These are phyloP conservation scores for Cokeromyces recurvatus DNA, from an alignment of 371 early-diverging fungal species.

Conservation along the genomic window DNA sequence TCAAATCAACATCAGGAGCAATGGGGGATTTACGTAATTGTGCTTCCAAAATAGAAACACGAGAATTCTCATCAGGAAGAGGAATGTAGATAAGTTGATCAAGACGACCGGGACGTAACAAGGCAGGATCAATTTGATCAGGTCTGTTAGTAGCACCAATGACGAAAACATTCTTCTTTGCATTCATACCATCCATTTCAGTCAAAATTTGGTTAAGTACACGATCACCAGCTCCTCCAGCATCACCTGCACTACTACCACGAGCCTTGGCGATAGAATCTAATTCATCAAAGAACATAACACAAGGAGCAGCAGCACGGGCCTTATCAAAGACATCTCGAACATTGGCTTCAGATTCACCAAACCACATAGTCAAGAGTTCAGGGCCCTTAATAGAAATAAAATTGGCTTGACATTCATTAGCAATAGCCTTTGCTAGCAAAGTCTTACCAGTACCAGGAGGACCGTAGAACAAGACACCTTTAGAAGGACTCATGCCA, in stretches of 20 bases:
- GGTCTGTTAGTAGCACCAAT: conserved; percentile 98
- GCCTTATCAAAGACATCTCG: conserved; percentile 99
- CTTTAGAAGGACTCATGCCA: conserved; percentile 99
- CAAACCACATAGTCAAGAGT: conserved; percentile 99
- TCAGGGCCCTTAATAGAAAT: conserved; percentile 99
- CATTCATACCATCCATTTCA: conserved; percentile 99
- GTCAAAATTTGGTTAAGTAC: conserved; percentile 99
- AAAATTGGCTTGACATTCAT: conserved; percentile 99
- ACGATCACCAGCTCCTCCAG: conserved; percentile 97
- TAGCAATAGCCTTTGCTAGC: conserved; percentile 99
- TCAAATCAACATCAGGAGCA: conserved; percentile 80
- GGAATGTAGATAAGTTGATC: conserved; percentile 99
- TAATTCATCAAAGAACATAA: conserved; percentile 99
- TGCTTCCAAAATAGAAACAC: conserved; percentile 87
- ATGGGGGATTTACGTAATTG: conserved; percentile 98
- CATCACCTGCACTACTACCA: conserved; percentile 80
- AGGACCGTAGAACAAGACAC: conserved; percentile 99
- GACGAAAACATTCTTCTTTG: conserved; percentile 97
- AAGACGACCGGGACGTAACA: conserved; percentile 94
- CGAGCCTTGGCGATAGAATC: conserved; percentile 99
- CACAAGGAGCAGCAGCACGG: conserved; percentile 99
- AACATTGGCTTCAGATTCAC: conserved; percentile 99
- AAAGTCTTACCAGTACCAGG: conserved; percentile 99
- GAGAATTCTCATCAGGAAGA: conserved; percentile 93
- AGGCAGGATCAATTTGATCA: conserved; percentile 31